Evolutionary conservation across 441 rosid genomes (phyloP).

Genomic region (Syzygium syzygioides): DNA sequence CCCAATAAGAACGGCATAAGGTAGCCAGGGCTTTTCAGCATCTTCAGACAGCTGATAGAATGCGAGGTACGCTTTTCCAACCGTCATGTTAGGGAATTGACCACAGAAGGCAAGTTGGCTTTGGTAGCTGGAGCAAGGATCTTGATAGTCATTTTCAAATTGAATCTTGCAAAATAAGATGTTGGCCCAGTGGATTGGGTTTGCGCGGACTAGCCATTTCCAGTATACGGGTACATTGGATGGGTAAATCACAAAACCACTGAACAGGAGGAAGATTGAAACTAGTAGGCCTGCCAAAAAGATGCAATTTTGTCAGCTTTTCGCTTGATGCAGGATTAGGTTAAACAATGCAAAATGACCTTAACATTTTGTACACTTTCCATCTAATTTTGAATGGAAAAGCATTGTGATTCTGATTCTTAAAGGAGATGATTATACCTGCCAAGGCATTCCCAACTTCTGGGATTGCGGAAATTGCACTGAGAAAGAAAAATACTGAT

Average conservation of each 20-base stretch:
- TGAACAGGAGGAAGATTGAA: conserved; percentile 25
- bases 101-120: conserved; percentile 21
- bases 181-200: conserved; percentile 26
- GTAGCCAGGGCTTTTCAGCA: conserved; percentile 16
- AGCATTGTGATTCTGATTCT: not conserved
- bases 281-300: conserved; percentile 19
- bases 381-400: not conserved
- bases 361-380: not conserved
- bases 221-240: conserved; percentile 20
- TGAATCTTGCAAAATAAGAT: conserved; percentile 22
- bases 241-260: conserved; percentile 24
- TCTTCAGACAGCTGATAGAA: conserved; percentile 17
- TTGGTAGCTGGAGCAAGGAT: conserved; percentile 16
- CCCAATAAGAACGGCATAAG: conserved; percentile 16
- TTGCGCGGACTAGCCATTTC: conserved; percentile 21
- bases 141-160: conserved; percentile 12
- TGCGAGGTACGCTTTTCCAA: conserved; percentile 18
- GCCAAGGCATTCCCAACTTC: conserved; percentile 32
- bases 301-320: not conserved
- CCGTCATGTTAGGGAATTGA: conserved; percentile 21
- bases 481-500: conserved; percentile 21
- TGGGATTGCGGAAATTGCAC: conserved; percentile 26
- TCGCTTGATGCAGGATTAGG: not conserved
- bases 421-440: conserved; percentile 7
- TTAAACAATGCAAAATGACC: not conserved